Percentiles rank a stretch among this genome's conserved stretches.
Conservation (phyloP, 1,139 yeast species). For the Saccharomyces hybrid region DNA sequence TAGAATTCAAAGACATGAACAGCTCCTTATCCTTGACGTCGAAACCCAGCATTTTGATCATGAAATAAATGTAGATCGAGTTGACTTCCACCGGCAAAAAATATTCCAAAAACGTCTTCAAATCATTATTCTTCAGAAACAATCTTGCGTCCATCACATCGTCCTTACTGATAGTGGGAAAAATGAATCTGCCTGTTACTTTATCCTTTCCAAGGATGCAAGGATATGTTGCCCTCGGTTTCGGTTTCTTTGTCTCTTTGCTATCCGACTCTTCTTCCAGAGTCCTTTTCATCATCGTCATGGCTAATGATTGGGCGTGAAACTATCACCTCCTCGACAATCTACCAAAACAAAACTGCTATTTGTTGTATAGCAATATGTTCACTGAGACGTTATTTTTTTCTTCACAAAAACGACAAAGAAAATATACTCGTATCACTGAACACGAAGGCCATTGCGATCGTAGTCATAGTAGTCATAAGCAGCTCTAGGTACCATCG, state of each 20-base stretch:
- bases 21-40: slow-evolving; percentile 39
- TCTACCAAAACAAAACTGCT: neutral
- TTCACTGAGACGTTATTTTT: slow-evolving; percentile 1
- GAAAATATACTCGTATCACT: neutral
- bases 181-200: slow-evolving; percentile 29
- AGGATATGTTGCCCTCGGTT: slow-evolving; percentile 18
- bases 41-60: slow-evolving; percentile 48
- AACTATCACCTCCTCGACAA: neutral
- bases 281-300: neutral
- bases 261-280: neutral
- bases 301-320: neutral
- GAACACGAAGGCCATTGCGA: neutral
- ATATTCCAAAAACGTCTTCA: slow-evolving; percentile 47
- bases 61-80: slow-evolving; percentile 43
- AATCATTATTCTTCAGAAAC: slow-evolving; percentile 54
- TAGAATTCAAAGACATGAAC: slow-evolving; percentile 33
- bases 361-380: neutral
- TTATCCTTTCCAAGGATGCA: slow-evolving; percentile 20
- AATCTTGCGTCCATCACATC: slow-evolving; percentile 46
- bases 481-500: neutral
- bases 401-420: neutral
- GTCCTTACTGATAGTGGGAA: slow-evolving; percentile 35
- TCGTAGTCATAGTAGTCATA: neutral
- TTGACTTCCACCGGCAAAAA: slow-evolving; percentile 56
- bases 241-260: slow-evolving; percentile 6